Evolutionary conservation across 2,329 filamentous ascomycete species (phyloP).

Genomic region (Didymella sp.): DNA sequence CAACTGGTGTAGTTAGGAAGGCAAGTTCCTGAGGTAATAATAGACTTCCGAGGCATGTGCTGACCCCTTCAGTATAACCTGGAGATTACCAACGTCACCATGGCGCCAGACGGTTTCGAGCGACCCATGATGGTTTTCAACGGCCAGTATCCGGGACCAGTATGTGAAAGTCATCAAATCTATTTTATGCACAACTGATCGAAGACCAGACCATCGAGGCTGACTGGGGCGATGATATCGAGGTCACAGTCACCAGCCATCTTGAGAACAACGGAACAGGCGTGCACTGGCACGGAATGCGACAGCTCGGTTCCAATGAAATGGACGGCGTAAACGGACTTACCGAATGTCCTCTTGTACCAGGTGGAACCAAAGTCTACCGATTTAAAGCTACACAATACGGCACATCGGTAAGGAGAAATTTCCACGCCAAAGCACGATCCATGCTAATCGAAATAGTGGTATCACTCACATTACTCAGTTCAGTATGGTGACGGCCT

Average conservation of each 20-base stretch:
- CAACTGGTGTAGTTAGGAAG: slow-evolving; percentile 49
- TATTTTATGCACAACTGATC: neutral
- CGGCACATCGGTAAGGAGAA: slow-evolving; percentile 38
- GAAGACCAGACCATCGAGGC: slow-evolving; percentile 52
- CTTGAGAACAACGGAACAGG: slow-evolving; percentile 56
- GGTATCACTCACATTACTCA: slow-evolving; percentile 54
- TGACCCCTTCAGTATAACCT: slow-evolving; percentile 51
- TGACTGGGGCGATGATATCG: slow-evolving; percentile 51
- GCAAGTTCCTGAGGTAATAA: slow-evolving; percentile 22
- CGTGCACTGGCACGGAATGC: slow-evolving; percentile 61
- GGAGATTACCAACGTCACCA: slow-evolving; percentile 53
- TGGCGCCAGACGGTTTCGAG: slow-evolving; percentile 56
- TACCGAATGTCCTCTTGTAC: slow-evolving; percentile 72
- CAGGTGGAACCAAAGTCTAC: slow-evolving; percentile 53
- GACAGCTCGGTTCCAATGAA: slow-evolving; percentile 52
- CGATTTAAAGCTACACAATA: slow-evolving; percentile 48
- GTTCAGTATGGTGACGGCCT: slow-evolving; percentile 53
- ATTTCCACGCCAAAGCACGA: slow-evolving; percentile 40
- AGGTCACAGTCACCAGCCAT: slow-evolving; percentile 48
- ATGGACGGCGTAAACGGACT: slow-evolving; percentile 58
- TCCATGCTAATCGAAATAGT: slow-evolving; percentile 51
- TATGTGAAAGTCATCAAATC: slow-evolving; percentile 39
- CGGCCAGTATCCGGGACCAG: slow-evolving; percentile 57
- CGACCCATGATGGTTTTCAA: slow-evolving; percentile 54
- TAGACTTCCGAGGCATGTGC: neutral